Conservation (phyloP, 495 filamentous ascomycete genomes). For the Baudoinia panamericana region DNA sequence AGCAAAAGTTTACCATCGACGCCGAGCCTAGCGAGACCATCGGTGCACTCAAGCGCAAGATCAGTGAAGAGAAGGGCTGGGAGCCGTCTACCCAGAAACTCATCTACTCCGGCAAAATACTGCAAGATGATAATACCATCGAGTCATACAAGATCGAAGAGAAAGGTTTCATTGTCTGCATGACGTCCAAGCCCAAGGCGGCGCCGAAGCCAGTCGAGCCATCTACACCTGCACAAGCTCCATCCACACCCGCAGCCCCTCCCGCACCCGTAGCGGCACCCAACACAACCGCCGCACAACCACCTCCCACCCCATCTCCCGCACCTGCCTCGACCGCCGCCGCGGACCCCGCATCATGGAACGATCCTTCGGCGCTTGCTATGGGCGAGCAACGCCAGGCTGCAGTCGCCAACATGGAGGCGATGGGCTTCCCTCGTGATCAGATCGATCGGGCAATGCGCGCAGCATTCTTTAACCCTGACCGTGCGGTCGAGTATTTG, state of each 20-base stretch:
- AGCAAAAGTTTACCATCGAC: slow-evolving; percentile 93
- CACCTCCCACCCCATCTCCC: slow-evolving; percentile 49
- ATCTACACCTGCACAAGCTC: slow-evolving; percentile 54
- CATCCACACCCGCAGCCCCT: slow-evolving; percentile 48
- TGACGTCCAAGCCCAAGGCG: slow-evolving; percentile 80
- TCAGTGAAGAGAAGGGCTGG: slow-evolving; percentile 79
- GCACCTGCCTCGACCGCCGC: slow-evolving; percentile 30
- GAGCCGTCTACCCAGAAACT: slow-evolving; percentile 78
- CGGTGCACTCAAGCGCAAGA: slow-evolving; percentile 77
- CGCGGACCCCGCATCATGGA: slow-evolving; percentile 39
- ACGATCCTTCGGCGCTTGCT: slow-evolving; percentile 68
- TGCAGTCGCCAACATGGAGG: slow-evolving; percentile 90
- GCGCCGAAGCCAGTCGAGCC: slow-evolving; percentile 45
- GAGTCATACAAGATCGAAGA: slow-evolving; percentile 96
- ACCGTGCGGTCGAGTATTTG: slow-evolving; percentile 93
- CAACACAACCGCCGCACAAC: slow-evolving; percentile 31
- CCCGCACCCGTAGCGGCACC: slow-evolving; percentile 44
- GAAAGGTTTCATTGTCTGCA: slow-evolving; percentile 97
- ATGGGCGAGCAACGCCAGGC: slow-evolving; percentile 68
- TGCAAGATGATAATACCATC: slow-evolving; percentile 91
- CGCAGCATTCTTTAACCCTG: slow-evolving; percentile 90
- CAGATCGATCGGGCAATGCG: slow-evolving; percentile 90
- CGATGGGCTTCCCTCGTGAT: slow-evolving; percentile 79
- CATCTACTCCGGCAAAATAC: slow-evolving; percentile 97
- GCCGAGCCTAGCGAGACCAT: slow-evolving; percentile 85